Evolutionary conservation across 2,329 filamentous ascomycete species (phyloP).

Genomic region (Colletotrichum cereale): DNA sequence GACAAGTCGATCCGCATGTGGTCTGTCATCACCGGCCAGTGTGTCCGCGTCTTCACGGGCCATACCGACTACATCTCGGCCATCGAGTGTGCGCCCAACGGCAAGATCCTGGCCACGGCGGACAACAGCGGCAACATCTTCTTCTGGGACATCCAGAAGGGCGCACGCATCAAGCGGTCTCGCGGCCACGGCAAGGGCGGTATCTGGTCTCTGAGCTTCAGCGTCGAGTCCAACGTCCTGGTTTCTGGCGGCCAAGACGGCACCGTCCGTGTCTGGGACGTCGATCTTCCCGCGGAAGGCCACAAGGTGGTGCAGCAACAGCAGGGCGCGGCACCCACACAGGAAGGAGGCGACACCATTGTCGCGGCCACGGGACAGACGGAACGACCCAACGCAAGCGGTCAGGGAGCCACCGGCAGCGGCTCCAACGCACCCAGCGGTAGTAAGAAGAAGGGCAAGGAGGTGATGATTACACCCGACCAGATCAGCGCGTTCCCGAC

Average conservation of each 20-base stretch:
- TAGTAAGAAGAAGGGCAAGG: slow-evolving; percentile 85
- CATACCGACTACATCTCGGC: slow-evolving; percentile 90
- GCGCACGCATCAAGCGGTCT: slow-evolving; percentile 89
- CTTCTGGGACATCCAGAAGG: slow-evolving; percentile 93
- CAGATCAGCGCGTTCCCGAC: slow-evolving; percentile 96
- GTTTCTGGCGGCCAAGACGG: slow-evolving; percentile 92
- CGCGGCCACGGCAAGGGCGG: slow-evolving; percentile 93
- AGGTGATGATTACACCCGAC: slow-evolving; percentile 89
- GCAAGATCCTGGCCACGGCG: slow-evolving; percentile 90
- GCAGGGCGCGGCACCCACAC: slow-evolving; percentile 32
- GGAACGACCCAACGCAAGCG: slow-evolving; percentile 45
- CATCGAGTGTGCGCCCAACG: slow-evolving; percentile 87
- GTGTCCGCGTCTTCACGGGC: slow-evolving; percentile 91
- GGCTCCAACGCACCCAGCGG: slow-evolving; percentile 46
- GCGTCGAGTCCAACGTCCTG: slow-evolving; percentile 89
- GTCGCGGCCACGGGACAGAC: slow-evolving; percentile 46
- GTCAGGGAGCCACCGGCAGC: slow-evolving; percentile 44
- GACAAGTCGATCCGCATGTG: slow-evolving; percentile 98
- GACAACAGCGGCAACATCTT: slow-evolving; percentile 91
- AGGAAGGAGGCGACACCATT: slow-evolving; percentile 49
- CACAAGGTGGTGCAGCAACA: slow-evolving; percentile 61
- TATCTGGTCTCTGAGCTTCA: slow-evolving; percentile 94
- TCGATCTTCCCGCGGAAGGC: slow-evolving; percentile 77
- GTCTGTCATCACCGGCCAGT: slow-evolving; percentile 88
- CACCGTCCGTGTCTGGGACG: slow-evolving; percentile 95